Evolutionary conservation across 768 basidiomycete genomes (phyloP), one percentile per base, ranked within the genome.

Genomic region (Fistulinella prunicolor): DNA sequence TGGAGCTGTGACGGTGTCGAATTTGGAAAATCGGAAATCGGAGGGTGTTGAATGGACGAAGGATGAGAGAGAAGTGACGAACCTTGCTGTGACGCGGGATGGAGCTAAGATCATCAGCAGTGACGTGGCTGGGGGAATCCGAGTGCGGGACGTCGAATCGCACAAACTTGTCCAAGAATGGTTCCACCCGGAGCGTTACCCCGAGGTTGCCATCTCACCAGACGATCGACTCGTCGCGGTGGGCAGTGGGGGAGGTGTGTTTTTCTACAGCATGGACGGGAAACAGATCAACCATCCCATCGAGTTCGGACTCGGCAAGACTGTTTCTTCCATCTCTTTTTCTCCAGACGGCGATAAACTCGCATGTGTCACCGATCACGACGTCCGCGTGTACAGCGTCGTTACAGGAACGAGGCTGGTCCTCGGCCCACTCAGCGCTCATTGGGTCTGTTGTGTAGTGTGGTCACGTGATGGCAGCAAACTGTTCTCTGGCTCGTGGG

Each of bases 381-480:
- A 16, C 30, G 37, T 47, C 38, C n/a, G 9, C 8, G n/a, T 47
- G 12, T 44, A 38, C 14, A 17, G 37, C 16, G n/a, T 37, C 3
- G 16, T 24, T 10, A 40, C 24, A 9, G 38, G 49, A 2, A 19
- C 17, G n/a, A n/a, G n/a, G n/a, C 24, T 38, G 8, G 8, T 38
- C 36, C 19, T 44, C 13, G 30, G 10, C 22, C 29, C 44, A 16
- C 19, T 50, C 16, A 17, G 16, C 3, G 34, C 13, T 20, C 37
- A n/a, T n/a, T 13, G 1, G 13, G 22, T 40, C 38, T 13, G 12
- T 16, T 26, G 24, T 22, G 4, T 54, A 9, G 4, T 40, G 14
- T 54, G 53, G 49, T 44, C 53, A 14, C 38, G 16, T 4, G 53
- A 51, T 29, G 50, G 46, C 9, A 14, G 19, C 9, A 39, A 10